phyloP scores from a whole-genome alignment of 1,284 basidiomycete species.

The Pterulicium gracile region DNA sequence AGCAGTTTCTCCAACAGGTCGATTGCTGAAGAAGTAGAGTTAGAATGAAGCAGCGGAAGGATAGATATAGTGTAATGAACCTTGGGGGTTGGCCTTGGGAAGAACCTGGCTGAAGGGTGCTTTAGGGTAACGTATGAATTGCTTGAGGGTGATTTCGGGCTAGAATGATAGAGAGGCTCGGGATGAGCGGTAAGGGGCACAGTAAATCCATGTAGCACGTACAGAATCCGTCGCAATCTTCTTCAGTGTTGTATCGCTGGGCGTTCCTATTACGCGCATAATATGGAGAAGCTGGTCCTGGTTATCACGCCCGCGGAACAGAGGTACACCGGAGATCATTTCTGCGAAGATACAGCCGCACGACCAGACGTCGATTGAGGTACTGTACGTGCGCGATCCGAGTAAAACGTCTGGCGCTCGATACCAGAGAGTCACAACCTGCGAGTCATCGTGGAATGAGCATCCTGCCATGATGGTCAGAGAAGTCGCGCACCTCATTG shows the following conservation, averaged over 20 bases:
- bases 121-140: conserved; percentile 86
- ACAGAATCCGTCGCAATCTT: conserved; percentile 92
- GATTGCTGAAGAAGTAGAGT: conserved; percentile 46
- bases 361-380: conserved; percentile 98
- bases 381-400: conserved; percentile 95
- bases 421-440: conserved; percentile 99
- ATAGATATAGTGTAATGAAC: conserved; percentile 29
- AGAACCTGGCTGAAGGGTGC: conserved; percentile 85
- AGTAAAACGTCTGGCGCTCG: conserved; percentile 97
- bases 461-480: not conserved
- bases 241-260: conserved; percentile 80
- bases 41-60: not conserved
- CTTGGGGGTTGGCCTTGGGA: conserved; percentile 86
- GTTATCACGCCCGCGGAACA: conserved; percentile 97
- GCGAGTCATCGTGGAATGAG: conserved; percentile 6
- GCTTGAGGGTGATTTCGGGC: conserved; percentile 87
- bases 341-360: conserved; percentile 99
- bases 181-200: conserved; percentile 7
- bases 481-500: conserved; percentile 60
- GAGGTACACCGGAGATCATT: conserved; percentile 95
- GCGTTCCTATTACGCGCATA: conserved; percentile 95
- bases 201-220: conserved; percentile 19
- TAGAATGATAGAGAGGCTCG: too few species aligned
- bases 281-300: conserved; percentile 97
- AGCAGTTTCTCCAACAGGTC: conserved; percentile 93